Evolutionary conservation across 371 early-diverging fungal species (phyloP).

Genomic region (Mucor piriformis): DNA sequence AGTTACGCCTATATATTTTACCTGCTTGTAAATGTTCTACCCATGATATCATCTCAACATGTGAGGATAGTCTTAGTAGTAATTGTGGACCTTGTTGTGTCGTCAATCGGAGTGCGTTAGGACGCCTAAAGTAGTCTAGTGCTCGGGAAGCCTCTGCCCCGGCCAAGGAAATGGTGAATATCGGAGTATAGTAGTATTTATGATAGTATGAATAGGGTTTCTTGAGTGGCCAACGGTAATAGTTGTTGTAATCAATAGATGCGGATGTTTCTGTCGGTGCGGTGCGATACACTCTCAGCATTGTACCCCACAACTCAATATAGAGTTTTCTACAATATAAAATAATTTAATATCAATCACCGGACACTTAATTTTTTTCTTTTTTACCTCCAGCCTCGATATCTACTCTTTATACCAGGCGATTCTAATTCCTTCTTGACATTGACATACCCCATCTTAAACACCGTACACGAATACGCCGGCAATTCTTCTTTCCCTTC

Average conservation of each 20-base stretch:
- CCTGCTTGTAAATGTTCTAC: constrained; percentile 55
- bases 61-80: constrained; percentile 35
- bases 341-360: background rate
- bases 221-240: constrained; percentile 19
- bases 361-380: too few relatives aligned
- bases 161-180: constrained; percentile 34
- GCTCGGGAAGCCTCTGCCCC: constrained; percentile 50
- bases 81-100: constrained; percentile 47
- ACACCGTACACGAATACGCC: constrained; percentile 45
- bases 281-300: constrained; percentile 40
- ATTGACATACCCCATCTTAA: constrained; percentile 51
- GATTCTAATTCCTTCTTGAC: constrained; percentile 47
- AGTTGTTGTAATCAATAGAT: background rate
- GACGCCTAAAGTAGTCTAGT: constrained; percentile 47
- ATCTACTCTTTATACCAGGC: constrained; percentile 34
- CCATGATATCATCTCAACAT: constrained; percentile 53
- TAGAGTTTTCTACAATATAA: constrained; percentile 39
- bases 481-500: constrained; percentile 45
- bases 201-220: constrained; percentile 31
- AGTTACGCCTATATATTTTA: constrained; percentile 16
- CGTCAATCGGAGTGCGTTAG: constrained; percentile 40
- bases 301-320: constrained; percentile 50
- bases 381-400: constrained; percentile 48
- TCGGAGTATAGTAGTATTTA: constrained; percentile 36
- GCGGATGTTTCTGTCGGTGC: constrained; percentile 19